Evolutionary conservation across 345 rosid genomes (phyloP).

Genomic region (Populus simonii): DNA sequence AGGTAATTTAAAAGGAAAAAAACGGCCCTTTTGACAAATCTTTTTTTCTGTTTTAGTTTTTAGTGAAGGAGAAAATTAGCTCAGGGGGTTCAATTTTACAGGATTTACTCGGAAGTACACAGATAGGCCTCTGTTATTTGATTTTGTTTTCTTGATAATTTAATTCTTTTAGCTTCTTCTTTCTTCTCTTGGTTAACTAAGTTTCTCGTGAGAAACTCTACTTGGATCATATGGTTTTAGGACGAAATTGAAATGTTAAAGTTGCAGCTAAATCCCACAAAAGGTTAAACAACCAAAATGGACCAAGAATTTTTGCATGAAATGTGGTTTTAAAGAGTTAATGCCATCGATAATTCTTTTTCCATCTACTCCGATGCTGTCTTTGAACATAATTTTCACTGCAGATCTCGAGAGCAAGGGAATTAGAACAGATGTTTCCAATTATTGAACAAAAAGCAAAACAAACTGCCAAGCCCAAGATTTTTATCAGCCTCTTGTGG

Average conservation of each 20-base stretch:
- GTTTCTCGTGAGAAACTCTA: neutral
- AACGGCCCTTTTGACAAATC: neutral
- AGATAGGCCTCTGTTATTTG: neutral
- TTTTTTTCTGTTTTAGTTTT: neutral
- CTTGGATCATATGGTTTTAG: neutral
- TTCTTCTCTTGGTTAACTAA: neutral
- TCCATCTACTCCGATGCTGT: neutral
- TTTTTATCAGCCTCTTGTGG: constrained; percentile 73
- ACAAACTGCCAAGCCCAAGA: constrained; percentile 63
- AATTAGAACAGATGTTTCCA: constrained; percentile 63
- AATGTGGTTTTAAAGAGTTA: neutral
- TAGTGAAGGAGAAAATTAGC: neutral
- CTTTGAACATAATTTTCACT: constrained; percentile 8
- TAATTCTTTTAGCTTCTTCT: neutral
- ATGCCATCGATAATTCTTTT: neutral
- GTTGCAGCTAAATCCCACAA: neutral
- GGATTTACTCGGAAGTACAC: neutral
- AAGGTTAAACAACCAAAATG: neutral
- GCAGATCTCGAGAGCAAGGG: constrained; percentile 49
- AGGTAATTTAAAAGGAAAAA: constrained; percentile 33
- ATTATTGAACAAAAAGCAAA: constrained; percentile 65
- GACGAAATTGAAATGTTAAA: neutral
- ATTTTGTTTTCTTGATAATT: neutral
- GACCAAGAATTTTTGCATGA: neutral
- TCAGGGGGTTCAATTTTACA: neutral